These are phyloP conservation scores for Arachis monticola DNA, from an alignment of 331 rosid genomes.

Conservation along the genomic window DNA sequence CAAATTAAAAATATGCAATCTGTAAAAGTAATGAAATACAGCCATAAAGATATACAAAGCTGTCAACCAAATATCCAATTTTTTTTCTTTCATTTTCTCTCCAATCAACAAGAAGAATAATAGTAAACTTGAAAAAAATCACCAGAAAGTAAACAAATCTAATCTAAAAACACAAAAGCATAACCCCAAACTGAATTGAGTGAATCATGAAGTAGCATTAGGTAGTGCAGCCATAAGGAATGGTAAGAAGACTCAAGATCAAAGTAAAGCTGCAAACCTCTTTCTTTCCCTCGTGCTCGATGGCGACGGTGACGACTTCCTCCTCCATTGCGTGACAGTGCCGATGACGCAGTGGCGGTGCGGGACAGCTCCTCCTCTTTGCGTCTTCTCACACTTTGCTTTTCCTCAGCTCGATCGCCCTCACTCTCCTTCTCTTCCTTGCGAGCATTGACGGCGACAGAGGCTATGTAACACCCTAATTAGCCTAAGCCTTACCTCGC, in stretches of 20 bases:
- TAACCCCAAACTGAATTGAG: constrained; percentile 24
- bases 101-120: constrained; percentile 34
- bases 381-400: no score
- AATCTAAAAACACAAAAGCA: constrained; percentile 48
- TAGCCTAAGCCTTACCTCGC: no score
- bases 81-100: neutral
- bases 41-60: constrained; percentile 36
- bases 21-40: constrained; percentile 14
- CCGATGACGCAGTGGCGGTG: no score
- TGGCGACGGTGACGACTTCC: no score
- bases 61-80: constrained; percentile 40
- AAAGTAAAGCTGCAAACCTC: constrained; percentile 58
- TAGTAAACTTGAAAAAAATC: constrained; percentile 10
- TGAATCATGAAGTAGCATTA: constrained; percentile 59
- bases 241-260: constrained; percentile 76
- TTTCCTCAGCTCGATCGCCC: no score
- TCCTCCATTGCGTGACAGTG: no score
- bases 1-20: neutral
- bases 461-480: no score
- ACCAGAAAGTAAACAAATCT: constrained; percentile 16
- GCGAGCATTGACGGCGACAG: no score
- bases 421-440: no score
- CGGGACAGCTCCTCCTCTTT: no score
- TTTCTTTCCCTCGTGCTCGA: no score
- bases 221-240: constrained; percentile 79